Evolutionary conservation across 768 basidiomycete species (phyloP), one percentile per base, ranked within the genome.

Genomic region (Dioszegia hungarica): DNA sequence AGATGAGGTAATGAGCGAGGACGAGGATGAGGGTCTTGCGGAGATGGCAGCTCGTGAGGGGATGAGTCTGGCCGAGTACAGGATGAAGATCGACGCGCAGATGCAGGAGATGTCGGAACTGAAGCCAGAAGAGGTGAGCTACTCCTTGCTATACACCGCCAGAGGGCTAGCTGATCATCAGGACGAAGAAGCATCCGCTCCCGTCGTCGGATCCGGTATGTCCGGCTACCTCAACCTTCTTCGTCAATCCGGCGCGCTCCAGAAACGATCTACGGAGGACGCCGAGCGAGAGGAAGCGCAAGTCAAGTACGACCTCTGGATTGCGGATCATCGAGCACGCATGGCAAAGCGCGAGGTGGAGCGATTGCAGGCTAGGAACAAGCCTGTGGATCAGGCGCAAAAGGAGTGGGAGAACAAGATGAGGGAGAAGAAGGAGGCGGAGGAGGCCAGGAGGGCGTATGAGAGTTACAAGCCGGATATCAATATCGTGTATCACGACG

Each of bases 381-480:
- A 73, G 2, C 70, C 80, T 39, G 93, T 87, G 77, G 94, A 95
- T 72, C 94, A 98, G 76, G 86, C 89, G 19, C 87, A 88, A 61
- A 83, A 94, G 51, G 95, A 98, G 77, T 91, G 90, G 73, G 91
- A 97, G 78, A 97, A 97, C 70, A 83, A 90, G 55, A 75, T 86
- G 58, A 84, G 94, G 22, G 94, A 98, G 68, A 88, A 92, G 74
- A 86, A 90, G 62, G 93, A 97, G 63, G 86, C 90, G 5, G 82
- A 89, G 38, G 83, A 89, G 19, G 82, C 83, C 49, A 77, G 90
- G 57, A 89, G 94, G 31, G 75, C 84, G 47, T 99, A 87, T 82
- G 90, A 87, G 78, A 83, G 85, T 72, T 99, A 99, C 80, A 97
- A 94, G 77, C 95, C 95, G 5, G 93, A 94, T 77, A 81, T 99